A percentile compares a stretch with the other conserved stretches of the same genome.
Evolutionary conservation across 768 basidiomycete genomes (phyloP).

Genomic region (Paxillus rubicundulus): DNA sequence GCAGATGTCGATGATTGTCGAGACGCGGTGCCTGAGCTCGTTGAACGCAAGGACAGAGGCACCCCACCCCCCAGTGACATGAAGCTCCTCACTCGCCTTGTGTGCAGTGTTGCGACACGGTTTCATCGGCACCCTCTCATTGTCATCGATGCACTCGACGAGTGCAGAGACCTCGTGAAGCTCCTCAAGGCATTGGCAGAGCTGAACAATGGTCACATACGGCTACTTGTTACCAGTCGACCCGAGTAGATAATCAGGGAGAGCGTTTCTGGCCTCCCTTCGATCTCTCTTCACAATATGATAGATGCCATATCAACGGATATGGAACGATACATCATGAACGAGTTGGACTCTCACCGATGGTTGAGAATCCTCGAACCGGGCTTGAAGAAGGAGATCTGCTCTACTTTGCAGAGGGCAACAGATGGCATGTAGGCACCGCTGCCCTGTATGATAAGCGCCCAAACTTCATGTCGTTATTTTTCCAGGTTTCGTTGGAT

Average conservation of each 20-base stretch:
- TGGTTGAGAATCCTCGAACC: not conserved
- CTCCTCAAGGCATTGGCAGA: not conserved
- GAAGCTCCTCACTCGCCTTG: not conserved
- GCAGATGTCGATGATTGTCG: not conserved
- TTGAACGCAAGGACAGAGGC: not conserved
- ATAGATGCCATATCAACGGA: not conserved
- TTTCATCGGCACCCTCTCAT: not conserved
- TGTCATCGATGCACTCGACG: conserved; percentile 16
- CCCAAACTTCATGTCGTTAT: not conserved
- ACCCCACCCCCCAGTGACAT: not conserved
- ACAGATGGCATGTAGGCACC: conserved; percentile 20
- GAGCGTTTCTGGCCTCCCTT: not conserved
- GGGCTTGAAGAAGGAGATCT: conserved; percentile 10
- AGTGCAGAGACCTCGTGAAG: conserved; percentile 9
- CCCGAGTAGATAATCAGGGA: conserved; percentile 9
- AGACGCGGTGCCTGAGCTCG: not conserved
- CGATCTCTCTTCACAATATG: conserved; percentile 7
- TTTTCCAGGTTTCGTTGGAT: conserved; percentile 22
- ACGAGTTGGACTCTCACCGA: conserved; percentile 11
- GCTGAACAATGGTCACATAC: not conserved
- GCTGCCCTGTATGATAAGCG: not conserved
- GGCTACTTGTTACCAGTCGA: conserved; percentile 11
- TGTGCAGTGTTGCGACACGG: not conserved
- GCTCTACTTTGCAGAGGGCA: conserved; percentile 1
- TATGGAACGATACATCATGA: conserved; percentile 4